Evolutionary conservation across 352 stramenopile genomes (phyloP).

Genomic region (Pythium coloratum): DNA sequence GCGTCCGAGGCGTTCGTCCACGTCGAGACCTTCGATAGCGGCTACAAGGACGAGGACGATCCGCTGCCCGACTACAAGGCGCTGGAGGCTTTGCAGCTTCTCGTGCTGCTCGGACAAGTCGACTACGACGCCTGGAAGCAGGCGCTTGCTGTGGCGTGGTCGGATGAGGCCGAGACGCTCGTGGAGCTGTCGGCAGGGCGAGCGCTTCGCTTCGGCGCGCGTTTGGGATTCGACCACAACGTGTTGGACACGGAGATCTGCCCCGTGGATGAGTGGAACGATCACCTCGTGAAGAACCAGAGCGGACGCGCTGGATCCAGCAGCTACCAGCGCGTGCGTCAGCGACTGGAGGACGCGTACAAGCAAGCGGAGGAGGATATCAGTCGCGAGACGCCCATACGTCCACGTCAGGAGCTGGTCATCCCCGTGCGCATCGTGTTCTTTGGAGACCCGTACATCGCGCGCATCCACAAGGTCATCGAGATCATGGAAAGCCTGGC

Average conservation of each 20-base stretch:
- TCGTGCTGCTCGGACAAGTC: slow-evolving; percentile 1
- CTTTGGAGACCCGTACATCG: background rate
- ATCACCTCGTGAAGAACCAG: slow-evolving; percentile 1
- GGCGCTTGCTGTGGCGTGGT: background rate
- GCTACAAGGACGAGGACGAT: background rate
- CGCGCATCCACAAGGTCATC: background rate
- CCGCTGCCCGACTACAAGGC: slow-evolving; percentile 3
- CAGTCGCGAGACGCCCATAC: background rate
- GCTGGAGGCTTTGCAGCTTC: background rate
- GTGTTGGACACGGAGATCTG: slow-evolving; percentile 1
- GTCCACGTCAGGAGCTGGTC: background rate
- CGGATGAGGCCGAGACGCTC: background rate
- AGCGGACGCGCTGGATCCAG: background rate
- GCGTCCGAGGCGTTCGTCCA: background rate
- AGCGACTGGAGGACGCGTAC: slow-evolving; percentile 7
- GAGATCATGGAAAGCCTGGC: background rate
- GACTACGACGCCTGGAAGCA: background rate
- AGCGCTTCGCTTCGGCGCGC: background rate
- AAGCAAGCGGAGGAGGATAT: background rate
- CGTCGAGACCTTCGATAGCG: slow-evolving; percentile 1
- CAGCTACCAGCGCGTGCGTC: background rate
- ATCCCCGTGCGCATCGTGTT: background rate
- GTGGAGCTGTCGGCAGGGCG: background rate
- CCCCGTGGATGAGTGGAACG: background rate
- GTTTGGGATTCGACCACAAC: slow-evolving; percentile 1